Conservation (phyloP, 495 filamentous ascomycete genomes). For the Xylaria grammica region DNA sequence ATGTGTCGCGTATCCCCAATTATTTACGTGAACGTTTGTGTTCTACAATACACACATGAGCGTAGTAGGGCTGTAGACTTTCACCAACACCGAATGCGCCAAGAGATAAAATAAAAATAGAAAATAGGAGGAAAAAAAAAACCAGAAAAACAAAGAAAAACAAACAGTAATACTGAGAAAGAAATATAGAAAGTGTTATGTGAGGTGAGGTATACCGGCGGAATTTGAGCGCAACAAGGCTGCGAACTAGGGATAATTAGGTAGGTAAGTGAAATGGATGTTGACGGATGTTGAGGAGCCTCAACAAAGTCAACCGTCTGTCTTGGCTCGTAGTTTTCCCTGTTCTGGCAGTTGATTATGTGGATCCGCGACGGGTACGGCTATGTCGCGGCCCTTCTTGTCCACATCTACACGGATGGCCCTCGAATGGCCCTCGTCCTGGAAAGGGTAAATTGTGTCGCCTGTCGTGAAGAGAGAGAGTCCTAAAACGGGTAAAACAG, state of each 20-base stretch:
- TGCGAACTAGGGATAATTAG: constrained; percentile 5
- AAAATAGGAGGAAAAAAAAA: not conserved
- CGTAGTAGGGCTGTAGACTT: too few species aligned
- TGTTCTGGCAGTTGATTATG: constrained; percentile 13
- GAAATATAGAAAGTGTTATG: not conserved
- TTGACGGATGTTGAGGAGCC: constrained; percentile 11
- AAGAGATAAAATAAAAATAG: not conserved
- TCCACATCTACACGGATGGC: not conserved
- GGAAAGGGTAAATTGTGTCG: not conserved
- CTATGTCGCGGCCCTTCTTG: not conserved
- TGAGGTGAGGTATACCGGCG: not conserved
- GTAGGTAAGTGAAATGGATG: not conserved
- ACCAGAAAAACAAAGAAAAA: too few species aligned
- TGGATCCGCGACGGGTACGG: constrained; percentile 6
- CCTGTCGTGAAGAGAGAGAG: not conserved
- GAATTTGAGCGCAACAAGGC: not conserved
- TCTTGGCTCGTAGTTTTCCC: constrained; percentile 13
- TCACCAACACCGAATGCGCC: too few species aligned
- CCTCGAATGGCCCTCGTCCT: too few species aligned
- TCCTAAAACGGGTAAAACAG: constrained; percentile 1
- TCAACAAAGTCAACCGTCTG: constrained; percentile 4
- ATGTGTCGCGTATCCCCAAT: too few species aligned
- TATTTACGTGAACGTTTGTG: too few species aligned
- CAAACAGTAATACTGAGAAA: too few species aligned
- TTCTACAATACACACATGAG: not conserved